Conservation (phyloP, 2,329 filamentous ascomycete species). For the Cryoendolithus antarcticus region DNA sequence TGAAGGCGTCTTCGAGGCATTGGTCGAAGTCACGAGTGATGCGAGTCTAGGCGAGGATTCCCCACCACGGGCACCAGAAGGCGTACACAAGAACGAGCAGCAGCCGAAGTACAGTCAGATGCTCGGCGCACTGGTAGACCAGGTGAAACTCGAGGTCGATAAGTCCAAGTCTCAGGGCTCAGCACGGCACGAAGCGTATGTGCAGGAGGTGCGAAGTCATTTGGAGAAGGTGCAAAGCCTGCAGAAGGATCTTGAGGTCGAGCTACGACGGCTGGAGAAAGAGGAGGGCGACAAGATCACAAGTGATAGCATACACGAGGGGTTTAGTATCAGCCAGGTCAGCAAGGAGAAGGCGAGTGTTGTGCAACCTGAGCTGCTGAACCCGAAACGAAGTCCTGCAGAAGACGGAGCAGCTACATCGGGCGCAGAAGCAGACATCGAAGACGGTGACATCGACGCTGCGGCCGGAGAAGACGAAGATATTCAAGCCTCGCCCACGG, state of each 20-base stretch:
- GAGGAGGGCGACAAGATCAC: slow-evolving; percentile 86
- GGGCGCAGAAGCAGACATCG: slow-evolving; percentile 50
- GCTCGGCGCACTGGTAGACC: slow-evolving; percentile 92
- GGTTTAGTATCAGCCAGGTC: slow-evolving; percentile 80
- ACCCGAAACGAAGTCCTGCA: slow-evolving; percentile 19
- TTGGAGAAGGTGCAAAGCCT: slow-evolving; percentile 64
- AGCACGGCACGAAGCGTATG: slow-evolving; percentile 59
- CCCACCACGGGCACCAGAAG: slow-evolving; percentile 63
- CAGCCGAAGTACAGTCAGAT: slow-evolving; percentile 87
- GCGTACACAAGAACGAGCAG: slow-evolving; percentile 62
- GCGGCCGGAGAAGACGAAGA: slow-evolving; percentile 47
- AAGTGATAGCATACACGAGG: slow-evolving; percentile 75
- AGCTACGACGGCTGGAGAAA: slow-evolving; percentile 70
- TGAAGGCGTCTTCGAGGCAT: slow-evolving; percentile 74
- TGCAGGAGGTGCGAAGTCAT: slow-evolving; percentile 66
- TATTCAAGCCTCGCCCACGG: slow-evolving; percentile 63
- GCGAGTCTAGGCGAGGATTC: slow-evolving; percentile 60
- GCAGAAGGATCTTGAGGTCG: slow-evolving; percentile 60
- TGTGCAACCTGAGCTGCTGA: slow-evolving; percentile 19
- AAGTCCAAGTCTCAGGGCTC: slow-evolving; percentile 43
- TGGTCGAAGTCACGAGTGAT: slow-evolving; percentile 61
- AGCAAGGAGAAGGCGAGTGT: slow-evolving; percentile 40
- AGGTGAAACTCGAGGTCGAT: slow-evolving; percentile 77
- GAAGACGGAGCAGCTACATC: slow-evolving; percentile 35
- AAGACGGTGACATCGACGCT: slow-evolving; percentile 35